Base-by-base conservation (phyloP, 805 yeast species). In the Kazachstania viticola region DNA sequence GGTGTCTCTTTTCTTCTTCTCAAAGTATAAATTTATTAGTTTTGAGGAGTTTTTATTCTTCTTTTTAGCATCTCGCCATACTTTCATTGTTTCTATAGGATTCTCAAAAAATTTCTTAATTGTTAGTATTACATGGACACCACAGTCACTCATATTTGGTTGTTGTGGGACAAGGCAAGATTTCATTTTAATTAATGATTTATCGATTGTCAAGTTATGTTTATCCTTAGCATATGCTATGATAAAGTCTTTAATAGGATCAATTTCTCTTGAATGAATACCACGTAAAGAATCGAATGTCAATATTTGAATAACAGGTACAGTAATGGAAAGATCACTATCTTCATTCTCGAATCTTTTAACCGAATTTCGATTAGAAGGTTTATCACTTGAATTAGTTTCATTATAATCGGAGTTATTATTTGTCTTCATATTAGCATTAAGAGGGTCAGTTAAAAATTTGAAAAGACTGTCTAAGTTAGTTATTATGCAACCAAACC, bases 71-170 rank as follows among this genome's bases (percentile, higher is more conserved):
- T 33, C 43, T 35, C 57, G 50, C 81, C 81, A 74, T 9, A 69
- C 40, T 26, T 49, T 49, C 28, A 69, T 58, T 31, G 82, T 75
- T 16, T 51, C 60, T 0, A 43, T 43, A 0, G 74, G 71, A 25
- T 69, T 55, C 16, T 59, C 58, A 28, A 78, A 61, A 55, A 82
- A 75, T 39, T 67, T 71, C 35, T 64, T 61, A 9, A 77, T 66
- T 44, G 80, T 85, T 43, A 77, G 77, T 12, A 91, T 77, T 2
- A 88, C 81, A 57, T 82, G 95, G 14, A 91, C 73, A 1, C 98
- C 98, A 60, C 98, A 91, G 52, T 91, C 98, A 49, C 85, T 82
- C 58, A 77, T 75, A 51, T 91, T 91, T 19, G 75, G 74, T 49
- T 91, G 98, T 36, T 67, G 73, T 1, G 96, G 95, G 0, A 84